Evolutionary conservation across 331 rosid genomes (phyloP), one percentile per base, ranked within the genome.

Genomic region (Ulmus americana): DNA sequence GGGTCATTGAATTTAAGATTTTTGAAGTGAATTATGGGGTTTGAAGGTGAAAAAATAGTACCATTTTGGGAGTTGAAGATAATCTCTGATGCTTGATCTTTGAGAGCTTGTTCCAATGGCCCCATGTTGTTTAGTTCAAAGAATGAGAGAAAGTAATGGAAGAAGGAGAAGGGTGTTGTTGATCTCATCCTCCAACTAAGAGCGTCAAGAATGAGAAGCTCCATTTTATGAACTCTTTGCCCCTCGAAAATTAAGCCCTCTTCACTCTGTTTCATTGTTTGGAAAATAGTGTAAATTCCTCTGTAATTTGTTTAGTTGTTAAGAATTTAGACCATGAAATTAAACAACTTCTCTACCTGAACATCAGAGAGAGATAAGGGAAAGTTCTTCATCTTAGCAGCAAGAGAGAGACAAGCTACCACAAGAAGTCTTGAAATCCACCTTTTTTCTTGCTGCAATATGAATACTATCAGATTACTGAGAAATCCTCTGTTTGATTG

Each of bases 161-260:
- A 55, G 77, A 88, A 88, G 42, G 87, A 79, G 59, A 88, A 86
- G 3, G 96, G 96, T 35, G 94, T 88, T 6, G 82, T 72, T 40
- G 90, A 80, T 69, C 90, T 85, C 90, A 88, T 74, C 50, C 86
- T 83, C 96, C 96, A 88, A 9, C 79, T 54, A 47, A 88, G 76
- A 39, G 86, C 65, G 35, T 84, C 90, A 0, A 88, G 90, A 74
- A 88, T 74, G 13, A 83, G 68, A 61, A 78, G 81, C 80, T 88
- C 94, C 94, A 83, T 88, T 68, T 65, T 88, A 48, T 51, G 76
- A 69, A 86, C 59, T 8, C 61, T 79, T 48, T 69, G 71, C 56
- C 68, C 76, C 47, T 86, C 84, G 55, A 88, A 83, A 41, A 65
- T 51, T 63, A 61, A 74, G 48, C 75, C 79, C 63, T 82, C 70